A percentile compares a stretch with the other conserved stretches of the same genome.
These are phyloP conservation scores for Pelargonium fulgidum DNA, from an alignment of 441 rosid genomes.

Conservation along the genomic window DNA sequence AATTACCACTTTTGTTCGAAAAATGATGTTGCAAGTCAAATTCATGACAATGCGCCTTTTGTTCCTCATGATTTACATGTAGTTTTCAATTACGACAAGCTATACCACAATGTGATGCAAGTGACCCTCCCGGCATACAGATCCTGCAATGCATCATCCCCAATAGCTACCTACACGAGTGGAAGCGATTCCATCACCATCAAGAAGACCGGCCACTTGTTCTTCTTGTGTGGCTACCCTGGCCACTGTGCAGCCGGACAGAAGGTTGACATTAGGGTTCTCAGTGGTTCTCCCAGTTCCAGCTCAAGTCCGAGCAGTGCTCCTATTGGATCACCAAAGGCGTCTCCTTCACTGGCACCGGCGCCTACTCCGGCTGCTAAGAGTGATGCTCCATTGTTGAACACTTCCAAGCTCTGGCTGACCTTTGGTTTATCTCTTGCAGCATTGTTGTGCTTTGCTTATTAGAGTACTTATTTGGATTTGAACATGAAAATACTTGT, in stretches of 20 bases:
- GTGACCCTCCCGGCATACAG: conserved; percentile 14
- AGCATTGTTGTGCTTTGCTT: neutral
- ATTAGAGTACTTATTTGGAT: too few relatives aligned
- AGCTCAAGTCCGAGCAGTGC: neutral
- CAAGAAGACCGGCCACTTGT: conserved; percentile 11
- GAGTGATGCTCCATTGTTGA: neutral
- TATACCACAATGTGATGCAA: conserved; percentile 15
- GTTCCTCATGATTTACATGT: neutral
- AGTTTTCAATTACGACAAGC: conserved; percentile 21
- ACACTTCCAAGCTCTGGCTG: neutral
- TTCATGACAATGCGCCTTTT: neutral
- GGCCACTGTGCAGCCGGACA: conserved; percentile 16
- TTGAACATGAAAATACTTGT: neutral
- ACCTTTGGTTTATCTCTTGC: neutral
- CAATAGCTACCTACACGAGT: conserved; percentile 11
- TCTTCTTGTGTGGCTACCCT: conserved; percentile 18
- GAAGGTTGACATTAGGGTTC: conserved; percentile 14
- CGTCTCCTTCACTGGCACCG: too few relatives aligned
- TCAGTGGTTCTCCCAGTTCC: neutral
- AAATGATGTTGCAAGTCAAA: too few relatives aligned
- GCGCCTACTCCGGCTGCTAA: too few relatives aligned
- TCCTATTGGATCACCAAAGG: neutral
- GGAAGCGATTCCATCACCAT: conserved; percentile 19
- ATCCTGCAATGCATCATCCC: conserved; percentile 19
- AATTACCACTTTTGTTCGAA: too few relatives aligned